Evolutionary conservation across 345 rosid species (phyloP).

Genomic region (Hirschfeldia incana): DNA sequence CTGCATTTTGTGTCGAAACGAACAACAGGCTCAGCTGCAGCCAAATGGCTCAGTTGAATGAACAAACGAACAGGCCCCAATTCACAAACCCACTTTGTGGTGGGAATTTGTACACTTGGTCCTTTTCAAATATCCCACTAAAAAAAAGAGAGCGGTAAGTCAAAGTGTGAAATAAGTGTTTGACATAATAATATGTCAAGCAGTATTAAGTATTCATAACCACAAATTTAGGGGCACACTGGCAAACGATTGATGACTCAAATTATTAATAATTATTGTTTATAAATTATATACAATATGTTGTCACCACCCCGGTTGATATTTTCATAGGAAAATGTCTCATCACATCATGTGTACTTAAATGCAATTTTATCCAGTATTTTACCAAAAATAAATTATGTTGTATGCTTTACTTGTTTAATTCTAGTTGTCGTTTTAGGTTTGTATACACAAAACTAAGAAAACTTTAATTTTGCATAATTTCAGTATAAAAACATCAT

Average conservation of each 20-base stretch:
- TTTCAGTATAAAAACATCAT: too few species aligned
- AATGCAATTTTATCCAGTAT: not conserved
- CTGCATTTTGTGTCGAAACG: too few species aligned
- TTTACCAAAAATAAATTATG: too few species aligned
- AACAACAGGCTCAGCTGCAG: too few species aligned
- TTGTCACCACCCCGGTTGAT: not conserved
- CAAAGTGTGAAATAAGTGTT: slow-evolving; percentile 11
- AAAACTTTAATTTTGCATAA: too few species aligned
- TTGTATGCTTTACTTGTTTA: too few species aligned
- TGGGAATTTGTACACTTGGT: slow-evolving; percentile 10
- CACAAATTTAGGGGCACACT: not conserved
- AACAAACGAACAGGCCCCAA: too few species aligned
- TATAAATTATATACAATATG: not conserved
- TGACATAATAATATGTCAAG: not conserved
- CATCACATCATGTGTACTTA: not conserved
- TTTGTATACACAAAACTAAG: too few species aligned
- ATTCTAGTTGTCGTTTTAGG: too few species aligned
- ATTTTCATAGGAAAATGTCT: not conserved
- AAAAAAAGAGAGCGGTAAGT: not conserved
- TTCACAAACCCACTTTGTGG: not conserved
- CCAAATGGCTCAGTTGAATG: too few species aligned
- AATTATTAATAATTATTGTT: not conserved
- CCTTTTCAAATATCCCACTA: not conserved
- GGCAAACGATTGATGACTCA: not conserved
- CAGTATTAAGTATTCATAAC: not conserved